Evolutionary conservation across 257 asterid species (phyloP).

Genomic region (Echites panduratus): DNA sequence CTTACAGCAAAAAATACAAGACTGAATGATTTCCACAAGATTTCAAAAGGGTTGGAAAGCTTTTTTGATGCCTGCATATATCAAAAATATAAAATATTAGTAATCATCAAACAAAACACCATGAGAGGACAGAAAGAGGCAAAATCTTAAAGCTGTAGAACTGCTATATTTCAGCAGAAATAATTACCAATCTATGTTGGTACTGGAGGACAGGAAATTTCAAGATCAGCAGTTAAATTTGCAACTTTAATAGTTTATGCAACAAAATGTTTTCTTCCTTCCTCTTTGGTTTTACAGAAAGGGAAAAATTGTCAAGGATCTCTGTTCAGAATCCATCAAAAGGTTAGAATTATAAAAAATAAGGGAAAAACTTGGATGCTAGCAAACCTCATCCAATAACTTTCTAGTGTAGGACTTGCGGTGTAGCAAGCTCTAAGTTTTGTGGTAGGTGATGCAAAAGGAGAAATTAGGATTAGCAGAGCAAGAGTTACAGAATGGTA

Average conservation of each 20-base stretch:
- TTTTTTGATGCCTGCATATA: slow-evolving; percentile 48
- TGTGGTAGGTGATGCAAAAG: neutral
- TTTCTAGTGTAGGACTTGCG: neutral
- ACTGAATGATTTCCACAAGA: slow-evolving; percentile 92
- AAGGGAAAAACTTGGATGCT: neutral
- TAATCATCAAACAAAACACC: neutral
- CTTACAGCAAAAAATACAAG: slow-evolving; percentile 96
- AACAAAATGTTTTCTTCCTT: neutral
- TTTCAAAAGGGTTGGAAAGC: slow-evolving; percentile 81
- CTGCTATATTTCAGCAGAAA: neutral
- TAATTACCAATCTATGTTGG: neutral
- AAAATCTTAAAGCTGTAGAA: neutral
- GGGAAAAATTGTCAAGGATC: neutral
- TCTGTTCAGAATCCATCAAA: neutral
- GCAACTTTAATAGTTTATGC: neutral
- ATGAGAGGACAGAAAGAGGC: neutral
- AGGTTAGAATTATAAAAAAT: neutral
- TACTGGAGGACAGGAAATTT: neutral
- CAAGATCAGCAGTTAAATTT: neutral
- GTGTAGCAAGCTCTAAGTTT: neutral
- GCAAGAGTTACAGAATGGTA: neutral
- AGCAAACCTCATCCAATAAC: neutral
- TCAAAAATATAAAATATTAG: slow-evolving; percentile 7
- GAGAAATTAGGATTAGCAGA: neutral
- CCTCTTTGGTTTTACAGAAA: neutral